phyloP scores from a whole-genome alignment of 495 filamentous ascomycete species.

The Hypoxylon fuscum region DNA sequence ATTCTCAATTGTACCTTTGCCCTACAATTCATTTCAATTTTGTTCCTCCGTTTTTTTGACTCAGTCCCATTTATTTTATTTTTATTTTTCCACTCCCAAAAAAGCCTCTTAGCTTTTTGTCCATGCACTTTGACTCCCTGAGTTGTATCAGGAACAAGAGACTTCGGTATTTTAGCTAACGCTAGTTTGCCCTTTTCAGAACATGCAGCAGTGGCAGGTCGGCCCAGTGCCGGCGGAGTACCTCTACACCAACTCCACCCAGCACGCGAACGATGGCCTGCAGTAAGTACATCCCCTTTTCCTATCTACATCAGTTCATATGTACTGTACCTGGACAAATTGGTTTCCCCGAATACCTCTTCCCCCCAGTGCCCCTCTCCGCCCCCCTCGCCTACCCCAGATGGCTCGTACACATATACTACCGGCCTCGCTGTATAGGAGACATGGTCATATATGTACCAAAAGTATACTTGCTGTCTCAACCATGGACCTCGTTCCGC shows the following conservation, averaged over 20 bases:
- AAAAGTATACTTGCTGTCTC: constrained; percentile 37
- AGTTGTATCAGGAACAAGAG: constrained; percentile 38
- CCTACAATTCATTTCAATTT: constrained; percentile 9
- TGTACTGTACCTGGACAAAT: constrained; percentile 40
- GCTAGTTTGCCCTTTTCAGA: constrained; percentile 49
- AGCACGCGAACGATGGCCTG: constrained; percentile 55
- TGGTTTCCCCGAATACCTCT: constrained; percentile 44
- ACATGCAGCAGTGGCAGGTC: constrained; percentile 64
- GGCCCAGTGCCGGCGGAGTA: constrained; percentile 58
- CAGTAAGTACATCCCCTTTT: constrained; percentile 59
- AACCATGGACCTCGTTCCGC: constrained; percentile 34
- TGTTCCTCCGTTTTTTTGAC: constrained; percentile 25
- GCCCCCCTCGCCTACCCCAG: constrained; percentile 33
- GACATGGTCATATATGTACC: constrained; percentile 41
- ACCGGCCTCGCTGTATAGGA: constrained; percentile 30
- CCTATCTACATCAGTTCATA: constrained; percentile 51
- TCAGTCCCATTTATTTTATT: constrained; percentile 27
- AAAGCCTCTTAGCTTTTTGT: constrained; percentile 18
- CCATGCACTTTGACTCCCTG: constrained; percentile 26
- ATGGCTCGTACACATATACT: constrained; percentile 39
- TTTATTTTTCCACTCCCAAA: constrained; percentile 4
- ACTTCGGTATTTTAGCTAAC: constrained; percentile 41
- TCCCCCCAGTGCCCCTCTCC: constrained; percentile 32
- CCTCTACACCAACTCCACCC: constrained; percentile 58
- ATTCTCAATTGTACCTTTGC: constrained; percentile 24